Base-by-base conservation (phyloP, 345 rosid genomes). In the Moricandia arvensis region DNA sequence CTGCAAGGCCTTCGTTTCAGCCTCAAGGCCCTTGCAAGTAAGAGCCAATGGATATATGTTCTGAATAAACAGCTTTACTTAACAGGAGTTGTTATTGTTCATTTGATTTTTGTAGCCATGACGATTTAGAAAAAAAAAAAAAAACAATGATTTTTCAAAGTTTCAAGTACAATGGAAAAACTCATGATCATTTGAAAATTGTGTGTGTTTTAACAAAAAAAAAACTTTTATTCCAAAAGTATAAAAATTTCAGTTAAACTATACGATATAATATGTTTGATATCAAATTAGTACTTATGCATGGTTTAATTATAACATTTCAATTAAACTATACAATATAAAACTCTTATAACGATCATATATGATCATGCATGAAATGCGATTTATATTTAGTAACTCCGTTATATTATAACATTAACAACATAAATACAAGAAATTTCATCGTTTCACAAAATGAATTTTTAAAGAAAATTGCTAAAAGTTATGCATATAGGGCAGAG, bases 1-100 rank as follows among this genome's bases (percentile, higher is more conserved):
- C 5, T 31, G 15, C 27, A 74, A 63, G 49, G 35, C 79, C 24
- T 74, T 79, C 18, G 79, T 79, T 69, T 68, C 82, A 51, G 67
- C 79, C 11, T 30, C 82, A 57, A 74, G 79, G 16, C 82, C 82
- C 58, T 74, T 79, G 62, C 79, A 63, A 66, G 82, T 74, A 69
- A 74, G 65, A 59, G 11, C 2, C 68, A 59, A 43, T 43, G 37
- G 16, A 68, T 26, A 45, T 49, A n/a, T 49, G 54, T 7, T 45
- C 11, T 63, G 9, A 37, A 6, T 4, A 37, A 37, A 11, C 31
- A 37, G n/a, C 27, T 34, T 62, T 34, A 10, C 17, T 35, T 35
- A 31, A 15, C 62, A 12, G 9, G 35, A 4, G 2, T 13, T 13
- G 7, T 45, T 4, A n/a, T 30, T 13, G 37, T 29, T 59, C 18